Base-by-base conservation (phyloP, 352 stramenopile species). In the Globisporangium apiculatum region DNA sequence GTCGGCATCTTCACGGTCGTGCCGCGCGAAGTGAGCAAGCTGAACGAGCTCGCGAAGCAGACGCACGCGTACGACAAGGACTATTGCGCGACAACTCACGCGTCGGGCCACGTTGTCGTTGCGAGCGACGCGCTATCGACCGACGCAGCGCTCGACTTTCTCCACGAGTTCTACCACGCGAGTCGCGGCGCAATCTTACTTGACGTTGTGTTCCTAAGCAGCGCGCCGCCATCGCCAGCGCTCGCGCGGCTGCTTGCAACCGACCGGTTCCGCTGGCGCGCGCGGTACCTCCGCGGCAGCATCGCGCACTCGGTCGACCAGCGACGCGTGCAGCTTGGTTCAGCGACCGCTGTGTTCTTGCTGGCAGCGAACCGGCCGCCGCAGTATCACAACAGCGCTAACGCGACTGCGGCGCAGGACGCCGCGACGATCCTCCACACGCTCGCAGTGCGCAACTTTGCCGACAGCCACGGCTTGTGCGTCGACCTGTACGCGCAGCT, bases 151-250 rank as follows among this genome's bases (percentile, higher is more conserved):
- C 60, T 78, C 18, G 75, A 85, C 35, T 90, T 90, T 52, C 65
- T 90, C 18, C 67, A 83, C 55, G 80, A 90, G 48, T 90, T 90
- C 52, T 90, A 88, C 49, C 80, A 90, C 54, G 55, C 60, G 8
- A 87, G 69, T 41, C 72, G 80, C 41, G 80, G 77, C 0, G 71
- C 67, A 7, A 86, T 90, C 15, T 55, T 74, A 37, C 65, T 90
- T 49, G 73, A 86, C 48, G 77, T 90, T 11, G 77, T 90, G 1
- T 86, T 90, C 18, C 58, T 90, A 45, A 75, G 73, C 35, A 68
- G 81, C 43, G 53, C 73, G 0, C 53, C 68, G 8, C 80, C 80
- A n/a, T 69, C 72, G 6, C 43, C 49, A 14, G 61, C 66, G 7
- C 62, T 88, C 7, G 46, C 69, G 5, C 67, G 66, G 5, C 48